Conservation (phyloP, 78 protist species). For the Salpingoeca rosetta region DNA sequence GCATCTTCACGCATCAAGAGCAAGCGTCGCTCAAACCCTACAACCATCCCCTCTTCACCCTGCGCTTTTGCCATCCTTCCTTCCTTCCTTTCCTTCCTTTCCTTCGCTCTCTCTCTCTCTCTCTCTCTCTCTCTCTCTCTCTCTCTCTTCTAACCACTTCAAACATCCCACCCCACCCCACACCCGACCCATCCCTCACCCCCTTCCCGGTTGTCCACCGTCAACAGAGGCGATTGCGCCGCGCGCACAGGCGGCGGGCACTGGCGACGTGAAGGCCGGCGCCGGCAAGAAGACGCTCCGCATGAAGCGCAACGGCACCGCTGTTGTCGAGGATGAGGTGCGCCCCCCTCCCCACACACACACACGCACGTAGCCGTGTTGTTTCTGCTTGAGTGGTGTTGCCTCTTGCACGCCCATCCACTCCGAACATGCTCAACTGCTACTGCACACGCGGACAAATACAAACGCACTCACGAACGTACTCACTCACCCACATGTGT, state of each 20-base stretch:
- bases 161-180: neutral
- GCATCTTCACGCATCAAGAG: neutral
- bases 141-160: neutral
- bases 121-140: neutral
- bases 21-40: neutral
- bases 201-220: neutral
- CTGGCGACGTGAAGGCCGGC: neutral
- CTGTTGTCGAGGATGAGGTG: neutral
- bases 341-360: too few species aligned
- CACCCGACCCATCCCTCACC: neutral
- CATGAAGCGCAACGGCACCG: neutral
- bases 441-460: too few species aligned
- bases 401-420: too few species aligned
- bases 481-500: too few species aligned
- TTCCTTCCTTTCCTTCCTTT: neutral
- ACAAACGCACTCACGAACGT: too few species aligned
- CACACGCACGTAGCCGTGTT: too few species aligned
- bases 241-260: neutral
- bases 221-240: neutral
- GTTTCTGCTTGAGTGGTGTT: slow-evolving; percentile 1
- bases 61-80: neutral
- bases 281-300: neutral
- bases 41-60: neutral
- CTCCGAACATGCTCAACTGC: too few species aligned
- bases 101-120: neutral